These are phyloP conservation scores for Coemansia pectinata DNA, from an alignment of 192 early-diverging fungal species.

Conservation along the genomic window DNA sequence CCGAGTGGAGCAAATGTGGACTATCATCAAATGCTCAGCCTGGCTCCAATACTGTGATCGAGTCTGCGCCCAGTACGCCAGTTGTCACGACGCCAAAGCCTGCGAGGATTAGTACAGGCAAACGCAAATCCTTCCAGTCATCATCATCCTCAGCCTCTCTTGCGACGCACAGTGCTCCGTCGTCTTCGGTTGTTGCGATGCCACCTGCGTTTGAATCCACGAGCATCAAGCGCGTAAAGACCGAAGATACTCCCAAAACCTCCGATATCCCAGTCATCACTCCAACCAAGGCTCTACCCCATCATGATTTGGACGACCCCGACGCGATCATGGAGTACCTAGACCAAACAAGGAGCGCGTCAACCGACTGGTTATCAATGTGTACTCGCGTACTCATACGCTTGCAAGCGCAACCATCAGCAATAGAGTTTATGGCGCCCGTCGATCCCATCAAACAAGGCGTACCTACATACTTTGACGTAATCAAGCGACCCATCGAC, in stretches of 20 bases:
- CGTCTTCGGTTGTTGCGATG: neutral
- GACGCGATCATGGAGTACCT: slow-evolving; percentile 19
- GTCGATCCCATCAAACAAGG: slow-evolving; percentile 63
- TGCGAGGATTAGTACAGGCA: slow-evolving; percentile 11
- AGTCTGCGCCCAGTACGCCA: no score
- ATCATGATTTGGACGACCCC: slow-evolving; percentile 10
- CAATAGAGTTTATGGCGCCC: slow-evolving; percentile 66
- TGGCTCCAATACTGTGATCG: no score
- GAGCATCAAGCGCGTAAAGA: neutral
- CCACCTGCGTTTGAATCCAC: neutral
- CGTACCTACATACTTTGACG: slow-evolving; percentile 63
- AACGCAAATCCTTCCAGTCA: slow-evolving; percentile 11
- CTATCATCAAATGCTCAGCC: neutral
- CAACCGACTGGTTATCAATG: slow-evolving; percentile 26
- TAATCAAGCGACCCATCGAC: slow-evolving; percentile 75
- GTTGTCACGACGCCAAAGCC: neutral
- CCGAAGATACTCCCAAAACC: neutral
- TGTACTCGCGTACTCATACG: slow-evolving; percentile 37
- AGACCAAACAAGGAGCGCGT: slow-evolving; percentile 5
- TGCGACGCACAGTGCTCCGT: neutral
- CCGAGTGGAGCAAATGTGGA: slow-evolving; percentile 38
- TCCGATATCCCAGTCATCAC: neutral
- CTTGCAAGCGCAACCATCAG: slow-evolving; percentile 58
- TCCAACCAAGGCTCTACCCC: no score
- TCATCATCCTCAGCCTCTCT: neutral